Percentiles rank a stretch among this genome's conserved stretches.
phyloP scores from a whole-genome alignment of 202 grass and related monocot genomes.

The Panicum hallii region DNA sequence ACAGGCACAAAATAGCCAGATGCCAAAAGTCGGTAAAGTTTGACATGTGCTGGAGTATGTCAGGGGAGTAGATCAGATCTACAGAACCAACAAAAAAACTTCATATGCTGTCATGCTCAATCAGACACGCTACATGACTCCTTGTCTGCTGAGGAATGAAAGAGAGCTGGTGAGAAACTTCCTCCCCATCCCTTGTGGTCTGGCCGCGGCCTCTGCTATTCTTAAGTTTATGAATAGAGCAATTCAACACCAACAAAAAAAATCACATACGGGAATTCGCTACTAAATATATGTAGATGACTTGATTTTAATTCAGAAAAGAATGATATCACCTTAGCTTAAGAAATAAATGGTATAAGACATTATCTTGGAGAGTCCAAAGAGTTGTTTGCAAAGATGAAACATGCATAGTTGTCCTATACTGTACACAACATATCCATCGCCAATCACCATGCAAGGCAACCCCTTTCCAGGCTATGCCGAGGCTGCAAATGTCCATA shows the following conservation, averaged over 20 bases:
- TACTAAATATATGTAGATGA: slow-evolving; percentile 1
- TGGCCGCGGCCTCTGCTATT: slow-evolving; percentile 5
- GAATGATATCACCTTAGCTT: background rate
- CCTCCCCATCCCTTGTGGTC: slow-evolving; percentile 34
- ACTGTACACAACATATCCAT: slow-evolving; percentile 8
- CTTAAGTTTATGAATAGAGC: background rate
- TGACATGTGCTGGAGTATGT: slow-evolving; percentile 33
- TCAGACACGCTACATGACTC: slow-evolving; percentile 23
- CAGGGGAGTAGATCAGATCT: slow-evolving; percentile 35
- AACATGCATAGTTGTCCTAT: slow-evolving; percentile 12
- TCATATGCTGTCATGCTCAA: slow-evolving; percentile 46
- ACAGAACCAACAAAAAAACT: slow-evolving; percentile 51
- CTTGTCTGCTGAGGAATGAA: slow-evolving; percentile 19
- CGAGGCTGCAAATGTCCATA: background rate
- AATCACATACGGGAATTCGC: background rate
- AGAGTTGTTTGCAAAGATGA: background rate
- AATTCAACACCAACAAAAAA: slow-evolving; percentile 33
- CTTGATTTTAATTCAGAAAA: slow-evolving; percentile 27
- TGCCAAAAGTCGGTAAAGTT: slow-evolving; percentile 10
- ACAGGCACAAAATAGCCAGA: slow-evolving; percentile 22
- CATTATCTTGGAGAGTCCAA: slow-evolving; percentile 3
- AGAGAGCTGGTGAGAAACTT: slow-evolving; percentile 44
- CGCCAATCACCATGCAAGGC: slow-evolving; percentile 17
- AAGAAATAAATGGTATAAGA: slow-evolving; percentile 1
- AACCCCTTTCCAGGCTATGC: slow-evolving; percentile 25